Percentiles rank a stretch among this genome's conserved stretches.
Evolutionary conservation across 768 basidiomycete genomes (phyloP).

Genomic region (Amanita rimosa): DNA sequence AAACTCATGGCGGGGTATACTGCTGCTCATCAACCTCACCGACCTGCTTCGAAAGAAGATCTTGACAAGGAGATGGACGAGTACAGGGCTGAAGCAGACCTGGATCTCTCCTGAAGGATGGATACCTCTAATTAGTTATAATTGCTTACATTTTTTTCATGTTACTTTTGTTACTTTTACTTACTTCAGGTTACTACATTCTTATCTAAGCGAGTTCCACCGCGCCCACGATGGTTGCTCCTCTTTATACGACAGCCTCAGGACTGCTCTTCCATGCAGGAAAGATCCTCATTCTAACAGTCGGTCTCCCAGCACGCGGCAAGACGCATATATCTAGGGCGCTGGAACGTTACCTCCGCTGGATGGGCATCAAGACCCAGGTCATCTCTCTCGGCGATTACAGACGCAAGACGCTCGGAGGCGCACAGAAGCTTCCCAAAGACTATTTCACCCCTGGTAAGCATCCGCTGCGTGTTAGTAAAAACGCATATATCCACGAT

Average conservation of each 20-base stretch:
- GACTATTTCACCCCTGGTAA: conserved; percentile 87
- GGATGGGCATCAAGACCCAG: conserved; percentile 95
- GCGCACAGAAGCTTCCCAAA: conserved; percentile 74
- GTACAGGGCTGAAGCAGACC: conserved; percentile 41
- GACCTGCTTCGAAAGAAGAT: conserved; percentile 34
- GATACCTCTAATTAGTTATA: too few relatives aligned
- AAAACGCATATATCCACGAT: neutral
- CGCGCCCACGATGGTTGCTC: conserved; percentile 67
- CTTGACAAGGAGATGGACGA: conserved; percentile 78
- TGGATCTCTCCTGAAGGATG: conserved; percentile 3
- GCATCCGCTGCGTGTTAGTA: conserved; percentile 10
- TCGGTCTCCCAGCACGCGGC: conserved; percentile 88
- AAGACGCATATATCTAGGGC: conserved; percentile 96
- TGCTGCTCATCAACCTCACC: neutral
- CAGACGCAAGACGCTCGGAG: conserved; percentile 80
- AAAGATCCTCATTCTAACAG: conserved; percentile 87
- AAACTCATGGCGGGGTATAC: conserved; percentile 21
- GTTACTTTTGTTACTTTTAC: too few relatives aligned
- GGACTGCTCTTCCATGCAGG: conserved; percentile 86
- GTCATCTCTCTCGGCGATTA: conserved; percentile 96
- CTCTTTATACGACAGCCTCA: conserved; percentile 86
- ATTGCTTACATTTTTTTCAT: too few relatives aligned
- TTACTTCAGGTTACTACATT: neutral
- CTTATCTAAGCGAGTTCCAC: neutral
- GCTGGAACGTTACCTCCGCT: conserved; percentile 92